These are phyloP conservation scores for Termitomyces sp. DNA, from an alignment of 768 basidiomycete genomes.

Conservation along the genomic window DNA sequence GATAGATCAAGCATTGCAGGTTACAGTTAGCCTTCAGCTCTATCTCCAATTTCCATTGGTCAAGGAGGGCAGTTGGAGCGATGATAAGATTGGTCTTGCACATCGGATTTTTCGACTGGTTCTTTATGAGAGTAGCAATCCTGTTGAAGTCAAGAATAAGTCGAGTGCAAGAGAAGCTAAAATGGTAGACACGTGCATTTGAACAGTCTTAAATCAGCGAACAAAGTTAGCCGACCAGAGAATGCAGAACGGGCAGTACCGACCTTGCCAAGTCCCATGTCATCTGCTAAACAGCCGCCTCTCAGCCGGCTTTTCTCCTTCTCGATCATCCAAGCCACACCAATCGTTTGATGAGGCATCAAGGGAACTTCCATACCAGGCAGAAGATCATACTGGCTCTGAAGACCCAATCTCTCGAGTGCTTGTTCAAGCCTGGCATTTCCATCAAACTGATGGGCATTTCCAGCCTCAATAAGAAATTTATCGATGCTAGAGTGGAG, in stretches of 20 bases:
- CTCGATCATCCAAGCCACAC: conserved; percentile 58
- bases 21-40: conserved; percentile 49
- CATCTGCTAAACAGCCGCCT: conserved; percentile 48
- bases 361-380: conserved; percentile 57
- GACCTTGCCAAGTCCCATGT: conserved; percentile 62
- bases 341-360: conserved; percentile 68
- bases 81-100: conserved; percentile 66
- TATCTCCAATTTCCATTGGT: conserved; percentile 62
- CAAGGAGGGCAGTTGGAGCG: conserved; percentile 59
- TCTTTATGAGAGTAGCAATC: conserved; percentile 57
- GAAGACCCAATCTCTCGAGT: conserved; percentile 46
- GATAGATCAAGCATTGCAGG: conserved; percentile 55
- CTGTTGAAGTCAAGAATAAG: conserved; percentile 19
- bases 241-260: conserved; percentile 7
- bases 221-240: not conserved
- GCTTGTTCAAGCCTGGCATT: conserved; percentile 57
- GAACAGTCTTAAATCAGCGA: conserved; percentile 33
- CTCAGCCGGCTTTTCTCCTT: conserved; percentile 35
- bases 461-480: conserved; percentile 51
- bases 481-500: conserved; percentile 38
- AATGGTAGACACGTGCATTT: conserved; percentile 29
- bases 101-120: conserved; percentile 41
- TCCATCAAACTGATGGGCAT: conserved; percentile 53
- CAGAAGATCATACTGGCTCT: conserved; percentile 39
- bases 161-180: not conserved